Evolutionary conservation across 106 monocot genomes (phyloP), one percentile per base, ranked within the genome.

Genomic region (Dioscorea dumetorum): DNA sequence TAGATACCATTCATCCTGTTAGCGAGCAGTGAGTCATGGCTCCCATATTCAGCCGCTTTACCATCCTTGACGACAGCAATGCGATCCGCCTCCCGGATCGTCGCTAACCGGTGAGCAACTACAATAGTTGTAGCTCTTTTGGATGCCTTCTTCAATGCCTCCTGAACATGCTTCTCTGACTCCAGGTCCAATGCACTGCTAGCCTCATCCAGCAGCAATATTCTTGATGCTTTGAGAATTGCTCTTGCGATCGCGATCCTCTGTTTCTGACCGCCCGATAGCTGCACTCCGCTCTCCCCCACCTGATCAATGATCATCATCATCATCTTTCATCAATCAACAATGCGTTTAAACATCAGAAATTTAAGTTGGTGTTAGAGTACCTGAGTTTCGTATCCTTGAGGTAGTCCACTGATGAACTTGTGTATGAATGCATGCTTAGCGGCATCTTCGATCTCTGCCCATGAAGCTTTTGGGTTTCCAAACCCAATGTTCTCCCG

Each of bases 251-350:
- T 79, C 3, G 83, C 83, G 2, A 83, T 79, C 60, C 83, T 48
- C 60, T 83, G 83, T 68, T 76, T 74, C 51, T 83, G 83, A 0
- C 83, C 83, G 0, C 83, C 79, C 4, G 83, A 83, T 8, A 83
- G 63, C 51, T 72, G 83, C 0, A 76, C 75, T 8, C 83, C 83
- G 24, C 83, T 63, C 79, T 83, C 83, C 23, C 83, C 79, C 15
- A 79, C 75, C 82, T 82, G 69, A 41, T 41, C 41, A 41, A 41
- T 6, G 3, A 41, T 41, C 41, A 41, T 41, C 5, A 6, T 41
- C 41, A 41, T 41, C 41, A 41, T 41, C 41, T 8, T 41, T 41
- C 41, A 41, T 41, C 41, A 41, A 41, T 41, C 41, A 41, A 41
- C 41, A 41, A 41, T 41, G 41, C 41, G 6, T 41, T 41, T 10